These are phyloP conservation scores for Malassezia slooffiae DNA, from an alignment of 1,284 basidiomycete genomes.

Conservation along the genomic window DNA sequence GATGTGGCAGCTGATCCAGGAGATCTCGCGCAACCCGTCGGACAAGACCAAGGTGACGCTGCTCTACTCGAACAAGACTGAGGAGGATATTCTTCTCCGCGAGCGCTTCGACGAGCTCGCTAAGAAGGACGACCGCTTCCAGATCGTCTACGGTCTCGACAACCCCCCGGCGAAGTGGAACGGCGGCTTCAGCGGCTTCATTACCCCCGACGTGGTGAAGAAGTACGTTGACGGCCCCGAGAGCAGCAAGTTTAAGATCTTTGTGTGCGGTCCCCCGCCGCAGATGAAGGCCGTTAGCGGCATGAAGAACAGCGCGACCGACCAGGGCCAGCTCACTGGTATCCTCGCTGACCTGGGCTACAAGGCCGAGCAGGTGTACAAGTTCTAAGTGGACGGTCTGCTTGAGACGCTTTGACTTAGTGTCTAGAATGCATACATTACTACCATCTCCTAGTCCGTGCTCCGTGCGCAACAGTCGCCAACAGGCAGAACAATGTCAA, in stretches of 20 bases:
- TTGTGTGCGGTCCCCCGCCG: constrained; percentile 60
- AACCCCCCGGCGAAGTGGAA: constrained; percentile 60
- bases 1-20: constrained; percentile 47
- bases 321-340: constrained; percentile 42
- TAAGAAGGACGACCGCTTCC: constrained; percentile 51
- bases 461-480: too few species aligned
- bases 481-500: too few species aligned
- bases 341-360: constrained; percentile 38
- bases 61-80: constrained; percentile 79
- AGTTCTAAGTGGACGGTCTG: constrained; percentile 19
- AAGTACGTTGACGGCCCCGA: constrained; percentile 59
- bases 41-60: constrained; percentile 95
- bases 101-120: constrained; percentile 60
- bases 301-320: constrained; percentile 38
- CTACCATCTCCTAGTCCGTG: too few species aligned
- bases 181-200: constrained; percentile 48
- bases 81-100: constrained; percentile 76
- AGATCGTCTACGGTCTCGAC: constrained; percentile 78
- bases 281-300: constrained; percentile 41
- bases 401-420: too few species aligned
- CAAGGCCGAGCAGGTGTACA: constrained; percentile 39
- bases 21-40: constrained; percentile 50
- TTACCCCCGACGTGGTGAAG: constrained; percentile 62
- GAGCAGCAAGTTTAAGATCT: constrained; percentile 70
- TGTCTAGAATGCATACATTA: too few species aligned